phyloP scores from a whole-genome alignment of 2,329 filamentous ascomycete genomes.

The Claviceps quebecensis region DNA sequence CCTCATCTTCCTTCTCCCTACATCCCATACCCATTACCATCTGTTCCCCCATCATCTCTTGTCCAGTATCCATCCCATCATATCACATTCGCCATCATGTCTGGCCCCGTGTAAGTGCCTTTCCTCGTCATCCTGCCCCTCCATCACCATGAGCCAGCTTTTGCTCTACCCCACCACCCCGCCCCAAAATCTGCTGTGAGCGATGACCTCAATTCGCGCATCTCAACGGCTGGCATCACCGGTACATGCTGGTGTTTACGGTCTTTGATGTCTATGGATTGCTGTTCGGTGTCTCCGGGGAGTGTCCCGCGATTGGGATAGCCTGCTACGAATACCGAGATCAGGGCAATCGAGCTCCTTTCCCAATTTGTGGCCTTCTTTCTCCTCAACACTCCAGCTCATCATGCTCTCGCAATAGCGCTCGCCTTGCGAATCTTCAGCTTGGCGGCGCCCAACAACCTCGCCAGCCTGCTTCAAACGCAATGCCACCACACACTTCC shows the following conservation, averaged over 20 bases:
- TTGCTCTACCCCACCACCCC: slow-evolving; percentile 26
- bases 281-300: background rate
- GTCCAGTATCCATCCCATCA: background rate
- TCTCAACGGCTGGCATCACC: slow-evolving; percentile 11
- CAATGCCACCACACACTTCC: slow-evolving; percentile 10
- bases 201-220: slow-evolving; percentile 23
- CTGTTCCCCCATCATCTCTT: background rate
- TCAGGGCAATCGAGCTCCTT: background rate
- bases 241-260: slow-evolving; percentile 9
- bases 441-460: slow-evolving; percentile 45
- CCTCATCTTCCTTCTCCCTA: slow-evolving; percentile 5
- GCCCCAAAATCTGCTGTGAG: slow-evolving; percentile 14
- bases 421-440: slow-evolving; percentile 61
- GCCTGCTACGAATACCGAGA: background rate
- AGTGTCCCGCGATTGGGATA: background rate
- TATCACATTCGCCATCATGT: slow-evolving; percentile 33
- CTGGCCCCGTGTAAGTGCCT: slow-evolving; percentile 51
- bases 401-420: slow-evolving; percentile 37
- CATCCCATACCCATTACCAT: slow-evolving; percentile 8
- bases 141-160: background rate
- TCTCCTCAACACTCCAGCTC: slow-evolving; percentile 18
- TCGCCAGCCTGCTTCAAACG: slow-evolving; percentile 24
- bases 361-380: background rate
- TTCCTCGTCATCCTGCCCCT: slow-evolving; percentile 4
- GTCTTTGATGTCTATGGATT: background rate